Evolutionary conservation across 2,329 filamentous ascomycete genomes (phyloP).

Genomic region (Juglanconis oblonga): DNA sequence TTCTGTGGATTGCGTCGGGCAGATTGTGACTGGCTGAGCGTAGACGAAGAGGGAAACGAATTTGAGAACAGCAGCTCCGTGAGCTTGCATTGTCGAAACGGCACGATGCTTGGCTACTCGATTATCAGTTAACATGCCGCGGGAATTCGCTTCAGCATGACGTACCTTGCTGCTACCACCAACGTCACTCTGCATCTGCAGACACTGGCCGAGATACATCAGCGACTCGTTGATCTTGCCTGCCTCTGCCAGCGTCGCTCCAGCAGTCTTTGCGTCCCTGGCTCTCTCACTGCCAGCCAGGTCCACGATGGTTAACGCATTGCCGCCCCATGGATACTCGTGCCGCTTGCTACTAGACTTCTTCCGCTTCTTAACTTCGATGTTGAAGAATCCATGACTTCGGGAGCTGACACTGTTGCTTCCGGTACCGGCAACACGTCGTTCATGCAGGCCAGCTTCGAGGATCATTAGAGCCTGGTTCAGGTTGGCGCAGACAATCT

Average conservation of each 20-base stretch:
- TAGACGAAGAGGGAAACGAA: slow-evolving; percentile 66
- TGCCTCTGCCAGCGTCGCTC: slow-evolving; percentile 87
- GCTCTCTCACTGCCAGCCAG: slow-evolving; percentile 91
- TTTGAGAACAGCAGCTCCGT: slow-evolving; percentile 87
- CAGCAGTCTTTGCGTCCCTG: slow-evolving; percentile 88
- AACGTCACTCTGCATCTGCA: slow-evolving; percentile 88
- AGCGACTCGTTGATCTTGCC: slow-evolving; percentile 98
- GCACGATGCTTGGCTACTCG: slow-evolving; percentile 65
- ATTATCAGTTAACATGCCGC: slow-evolving; percentile 10
- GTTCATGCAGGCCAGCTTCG: slow-evolving; percentile 83
- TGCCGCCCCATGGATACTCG: slow-evolving; percentile 67
- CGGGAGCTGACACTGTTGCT: slow-evolving; percentile 91
- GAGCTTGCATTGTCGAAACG: slow-evolving; percentile 80
- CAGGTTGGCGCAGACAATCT: slow-evolving; percentile 80
- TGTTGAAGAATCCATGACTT: slow-evolving; percentile 93
- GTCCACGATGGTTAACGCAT: slow-evolving; percentile 83
- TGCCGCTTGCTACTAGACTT: slow-evolving; percentile 36
- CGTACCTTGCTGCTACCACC: slow-evolving; percentile 70
- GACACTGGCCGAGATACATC: slow-evolving; percentile 96
- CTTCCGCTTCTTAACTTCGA: slow-evolving; percentile 84
- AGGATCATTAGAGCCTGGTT: slow-evolving; percentile 85
- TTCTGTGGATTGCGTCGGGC: slow-evolving; percentile 71
- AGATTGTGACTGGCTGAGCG: slow-evolving; percentile 36
- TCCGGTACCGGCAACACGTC: slow-evolving; percentile 83
- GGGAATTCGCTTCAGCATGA: too few relatives aligned